Conservation (phyloP, 306 rosid genomes). For the Glycine latifolia region DNA sequence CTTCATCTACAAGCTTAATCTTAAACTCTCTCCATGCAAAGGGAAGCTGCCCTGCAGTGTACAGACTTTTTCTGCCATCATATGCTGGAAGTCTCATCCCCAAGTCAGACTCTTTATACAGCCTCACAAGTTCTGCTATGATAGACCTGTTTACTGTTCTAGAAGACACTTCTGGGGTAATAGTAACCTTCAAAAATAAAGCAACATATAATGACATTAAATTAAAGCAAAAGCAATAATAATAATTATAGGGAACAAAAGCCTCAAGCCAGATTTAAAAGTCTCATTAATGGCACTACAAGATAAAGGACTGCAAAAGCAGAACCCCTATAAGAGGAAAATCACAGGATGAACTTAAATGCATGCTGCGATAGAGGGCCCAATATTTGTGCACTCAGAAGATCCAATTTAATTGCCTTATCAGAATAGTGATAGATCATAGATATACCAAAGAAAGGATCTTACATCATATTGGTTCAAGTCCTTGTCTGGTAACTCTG, state of each 20-base stretch:
- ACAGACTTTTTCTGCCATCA: slow-evolving; percentile 94
- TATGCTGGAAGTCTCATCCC: slow-evolving; percentile 93
- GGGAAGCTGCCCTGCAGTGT: slow-evolving; percentile 96
- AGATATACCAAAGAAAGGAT: slow-evolving; percentile 38
- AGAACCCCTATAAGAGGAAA: slow-evolving; percentile 55
- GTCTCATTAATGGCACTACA: slow-evolving; percentile 57
- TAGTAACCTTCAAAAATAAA: slow-evolving; percentile 68
- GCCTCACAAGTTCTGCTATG: slow-evolving; percentile 84
- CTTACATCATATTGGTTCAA: slow-evolving; percentile 96
- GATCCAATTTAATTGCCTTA: slow-evolving; percentile 38
- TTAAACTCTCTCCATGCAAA: slow-evolving; percentile 82
- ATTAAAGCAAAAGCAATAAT: slow-evolving; percentile 53
- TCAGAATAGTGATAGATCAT: slow-evolving; percentile 6
- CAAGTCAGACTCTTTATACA: slow-evolving; percentile 79
- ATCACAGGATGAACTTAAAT: slow-evolving; percentile 55
- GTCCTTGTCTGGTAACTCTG: slow-evolving; percentile 95
- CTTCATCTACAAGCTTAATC: slow-evolving; percentile 76
- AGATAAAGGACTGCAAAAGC: slow-evolving; percentile 60
- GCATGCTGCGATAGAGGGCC: slow-evolving; percentile 60
- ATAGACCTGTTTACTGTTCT: slow-evolving; percentile 82
- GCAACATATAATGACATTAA: slow-evolving; percentile 48
- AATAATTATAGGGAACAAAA: slow-evolving; percentile 51
- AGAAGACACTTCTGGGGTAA: slow-evolving; percentile 86
- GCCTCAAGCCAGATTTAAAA: slow-evolving; percentile 47
- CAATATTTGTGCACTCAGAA: slow-evolving; percentile 41